A percentile compares a stretch with the other conserved stretches of the same genome.
These are phyloP conservation scores for Coemansia sp. DNA, from an alignment of 192 early-diverging fungal species.

Conservation along the genomic window DNA sequence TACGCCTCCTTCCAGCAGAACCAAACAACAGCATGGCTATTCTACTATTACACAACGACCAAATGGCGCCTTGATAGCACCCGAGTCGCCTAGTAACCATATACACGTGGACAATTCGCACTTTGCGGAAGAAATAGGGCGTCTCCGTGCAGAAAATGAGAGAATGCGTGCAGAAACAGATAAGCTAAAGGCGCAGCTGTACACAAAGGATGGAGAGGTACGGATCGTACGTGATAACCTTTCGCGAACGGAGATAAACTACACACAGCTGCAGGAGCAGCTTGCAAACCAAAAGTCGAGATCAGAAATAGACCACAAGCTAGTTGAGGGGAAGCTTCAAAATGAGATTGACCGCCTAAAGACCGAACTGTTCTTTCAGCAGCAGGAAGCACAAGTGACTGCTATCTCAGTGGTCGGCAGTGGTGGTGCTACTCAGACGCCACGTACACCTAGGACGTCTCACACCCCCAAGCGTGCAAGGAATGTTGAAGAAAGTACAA, in stretches of 20 bases:
- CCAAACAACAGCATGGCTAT: background rate
- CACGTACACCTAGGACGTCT: conserved; percentile 3
- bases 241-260: conserved; percentile 49
- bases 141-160: conserved; percentile 33
- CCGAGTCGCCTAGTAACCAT: background rate
- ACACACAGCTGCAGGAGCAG: conserved; percentile 52
- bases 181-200: conserved; percentile 34
- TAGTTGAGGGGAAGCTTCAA: conserved; percentile 13
- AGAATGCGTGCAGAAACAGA: conserved; percentile 27
- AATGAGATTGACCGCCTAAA: conserved; percentile 42
- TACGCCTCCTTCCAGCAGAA: background rate
- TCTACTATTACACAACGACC: background rate
- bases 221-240: conserved; percentile 51
- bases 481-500: background rate
- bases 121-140: conserved; percentile 23
- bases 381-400: conserved; percentile 38
- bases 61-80: background rate
- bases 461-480: background rate
- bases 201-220: conserved; percentile 52
- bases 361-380: conserved; percentile 41
- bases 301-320: conserved; percentile 5
- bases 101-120: background rate
- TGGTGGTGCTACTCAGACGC: background rate
- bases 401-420: conserved; percentile 8
- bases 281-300: conserved; percentile 35